A percentile compares a stretch with the other conserved stretches of the same genome.
These are phyloP conservation scores for Pelargonium australe DNA, from an alignment of 441 rosid species.

Conservation along the genomic window DNA sequence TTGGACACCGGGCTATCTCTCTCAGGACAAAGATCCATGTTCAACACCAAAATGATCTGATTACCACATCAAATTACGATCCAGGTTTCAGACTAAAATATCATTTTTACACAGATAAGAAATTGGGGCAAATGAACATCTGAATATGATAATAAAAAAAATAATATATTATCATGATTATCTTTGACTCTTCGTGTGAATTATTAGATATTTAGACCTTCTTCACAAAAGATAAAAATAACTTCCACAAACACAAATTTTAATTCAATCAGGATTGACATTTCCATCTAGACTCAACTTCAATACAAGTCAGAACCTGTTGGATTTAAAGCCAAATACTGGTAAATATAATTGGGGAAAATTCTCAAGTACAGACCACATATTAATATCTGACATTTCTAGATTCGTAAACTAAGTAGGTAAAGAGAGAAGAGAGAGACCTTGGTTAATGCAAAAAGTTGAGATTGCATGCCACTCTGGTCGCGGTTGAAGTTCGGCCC, in stretches of 20 bases:
- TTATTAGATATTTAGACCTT: too few species aligned
- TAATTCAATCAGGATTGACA: neutral
- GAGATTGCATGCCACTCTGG: constrained; percentile 97
- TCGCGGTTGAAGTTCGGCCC: constrained; percentile 98
- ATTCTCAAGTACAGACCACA: neutral
- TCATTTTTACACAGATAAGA: too few species aligned
- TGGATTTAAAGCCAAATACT: neutral
- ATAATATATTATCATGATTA: too few species aligned
- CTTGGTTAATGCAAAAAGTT: constrained; percentile 94
- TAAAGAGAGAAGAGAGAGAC: constrained; percentile 30
- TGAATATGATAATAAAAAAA: too few species aligned
- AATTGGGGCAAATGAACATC: too few species aligned
- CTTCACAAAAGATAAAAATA: too few species aligned
- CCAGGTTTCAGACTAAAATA: too few species aligned
- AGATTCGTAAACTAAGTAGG: neutral
- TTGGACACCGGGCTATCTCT: too few species aligned
- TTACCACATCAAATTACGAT: too few species aligned
- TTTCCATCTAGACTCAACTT: neutral
- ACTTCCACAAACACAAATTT: neutral
- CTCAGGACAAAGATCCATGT: too few species aligned
- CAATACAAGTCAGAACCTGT: neutral
- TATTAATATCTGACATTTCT: neutral
- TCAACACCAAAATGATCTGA: too few species aligned
- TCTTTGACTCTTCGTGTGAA: too few species aligned
- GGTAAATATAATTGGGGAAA: neutral